Evolutionary conservation across 495 filamentous ascomycete genomes (phyloP), one percentile per base, ranked within the genome.

Genomic region (Penicillium turbatum): DNA sequence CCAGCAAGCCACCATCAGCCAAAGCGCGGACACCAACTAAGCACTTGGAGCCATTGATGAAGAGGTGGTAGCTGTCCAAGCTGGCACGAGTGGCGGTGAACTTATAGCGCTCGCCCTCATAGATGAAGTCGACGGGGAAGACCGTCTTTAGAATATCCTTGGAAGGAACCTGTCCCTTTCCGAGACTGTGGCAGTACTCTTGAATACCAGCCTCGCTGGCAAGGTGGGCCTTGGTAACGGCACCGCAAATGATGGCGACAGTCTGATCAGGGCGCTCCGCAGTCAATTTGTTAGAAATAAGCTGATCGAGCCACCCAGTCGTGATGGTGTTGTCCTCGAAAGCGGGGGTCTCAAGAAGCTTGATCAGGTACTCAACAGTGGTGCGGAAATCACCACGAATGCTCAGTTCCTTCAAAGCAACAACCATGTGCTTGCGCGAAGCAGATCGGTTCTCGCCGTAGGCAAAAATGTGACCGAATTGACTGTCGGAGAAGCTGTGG

Each of bases 251-350:
- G 27, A 97, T 85, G 12, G 93, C 93, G 21, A 97, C 75, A 64
- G 88, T 92, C 16, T 89, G 83, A 59, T 99, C 92, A 0, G 93
- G 93, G 31, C 95, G 85, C 79, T 99, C 93, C 13, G 90, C 92
- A 40, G 95, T 99, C 66, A 99, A 77, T 73, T 93, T 96, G 67
- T 96, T 97, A 41, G 92, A 88, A 64, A 99, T 99, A 31, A 99
- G 82, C 79, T 99, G 92, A 65, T 99, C 93, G 12, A 99, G 82
- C 93, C 93, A 99, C 55, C 92, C 95, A 17, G 93, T 99, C 9
- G 93, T 97, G 70, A 99, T 99, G 40, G 92, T 99, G 77, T 99
- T 99, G 51, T 92, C 89, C 71, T 97, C 92, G 72, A 99, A 99
- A 38, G 93, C 93, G 32, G 95, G 92, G 0, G 93, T 99, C 74